Evolutionary conservation across 2,329 filamentous ascomycete genomes (phyloP), one percentile per base, ranked within the genome.

Genomic region (Fusarium fujikuroi): DNA sequence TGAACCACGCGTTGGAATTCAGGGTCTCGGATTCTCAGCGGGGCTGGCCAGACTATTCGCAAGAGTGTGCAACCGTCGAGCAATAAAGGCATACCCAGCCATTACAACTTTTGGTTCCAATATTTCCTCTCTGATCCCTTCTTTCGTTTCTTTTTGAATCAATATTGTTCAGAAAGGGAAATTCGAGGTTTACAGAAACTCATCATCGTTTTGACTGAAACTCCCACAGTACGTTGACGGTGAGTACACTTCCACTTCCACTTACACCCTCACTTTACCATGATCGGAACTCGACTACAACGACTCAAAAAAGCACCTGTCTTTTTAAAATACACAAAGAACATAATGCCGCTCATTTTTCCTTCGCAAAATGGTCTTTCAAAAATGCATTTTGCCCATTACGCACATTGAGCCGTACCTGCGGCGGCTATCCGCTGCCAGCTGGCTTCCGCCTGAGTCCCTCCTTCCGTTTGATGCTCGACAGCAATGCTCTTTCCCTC

Each of bases 1-100:
- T 69, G 59, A 60, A 73, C 71, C 71, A 74, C 71, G 67, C 71
- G 32, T 61, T 78, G 77, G 77, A 78, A 78, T 78, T 63, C 53
- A 60, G 61, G 73, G 77, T 78, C 73, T 78, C 70, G 77, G 69
- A 74, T 63, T 60, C 62, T 72, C 52, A 69, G 76, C 71, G 76
- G 74, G 76, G 76, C 67, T 78, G 72, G 69, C 53, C 63, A 67
- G 65, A 60, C 37, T 63, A 66, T 63, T 66, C 58, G 28, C 52
- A 54, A 63, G 36, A 72, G 59, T 60, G 67, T 69, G 56, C 59
- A 46, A 69, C 71, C 43, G 44, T 61, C 59, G 52, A 73, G 63
- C 59, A 70, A 78, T 77, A 78, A 78, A 78, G 76, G 63, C 57
- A 70, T 72, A 61, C 60, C 62, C 60, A 66, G 60, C 69, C 70